These are phyloP conservation scores for Diaporthe sp. DNA, from an alignment of 2,329 filamentous ascomycete genomes.

Conservation along the genomic window DNA sequence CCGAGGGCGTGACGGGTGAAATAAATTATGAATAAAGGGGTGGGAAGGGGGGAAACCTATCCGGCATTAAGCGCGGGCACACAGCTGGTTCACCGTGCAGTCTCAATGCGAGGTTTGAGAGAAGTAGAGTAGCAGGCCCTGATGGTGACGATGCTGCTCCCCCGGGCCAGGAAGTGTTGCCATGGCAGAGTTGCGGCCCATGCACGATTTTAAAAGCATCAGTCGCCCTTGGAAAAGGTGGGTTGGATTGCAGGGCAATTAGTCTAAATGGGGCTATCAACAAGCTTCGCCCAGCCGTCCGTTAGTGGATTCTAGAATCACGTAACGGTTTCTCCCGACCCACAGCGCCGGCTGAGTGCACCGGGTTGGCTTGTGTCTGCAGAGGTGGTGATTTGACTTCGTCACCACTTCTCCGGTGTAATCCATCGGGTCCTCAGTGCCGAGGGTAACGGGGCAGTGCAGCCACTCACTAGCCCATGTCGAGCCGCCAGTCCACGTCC, in stretches of 20 bases:
- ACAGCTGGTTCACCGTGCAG: neutral
- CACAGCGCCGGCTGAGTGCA: neutral
- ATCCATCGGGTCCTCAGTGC: neutral
- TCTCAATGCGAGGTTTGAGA: neutral
- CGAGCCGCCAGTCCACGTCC: neutral
- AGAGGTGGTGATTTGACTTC: neutral
- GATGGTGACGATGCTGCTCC: neutral
- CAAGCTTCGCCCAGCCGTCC: neutral
- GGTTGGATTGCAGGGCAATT: neutral
- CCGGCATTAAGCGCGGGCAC: neutral
- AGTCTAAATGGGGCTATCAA: neutral
- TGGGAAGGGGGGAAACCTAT: too few species aligned
- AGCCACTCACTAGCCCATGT: neutral
- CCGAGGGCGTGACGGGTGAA: neutral
- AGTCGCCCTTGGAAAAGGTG: neutral
- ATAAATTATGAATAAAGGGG: neutral
- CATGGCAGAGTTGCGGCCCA: neutral
- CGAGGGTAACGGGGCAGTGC: neutral
- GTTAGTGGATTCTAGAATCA: conserved; percentile 8
- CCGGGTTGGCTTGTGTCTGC: neutral
- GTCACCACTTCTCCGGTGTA: neutral
- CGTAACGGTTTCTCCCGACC: conserved; percentile 20
- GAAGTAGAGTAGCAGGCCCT: neutral
- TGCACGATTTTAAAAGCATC: neutral
- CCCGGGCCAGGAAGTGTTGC: neutral